Conservation (phyloP, 352 stramenopile species). For the Pythium sukuiense region DNA sequence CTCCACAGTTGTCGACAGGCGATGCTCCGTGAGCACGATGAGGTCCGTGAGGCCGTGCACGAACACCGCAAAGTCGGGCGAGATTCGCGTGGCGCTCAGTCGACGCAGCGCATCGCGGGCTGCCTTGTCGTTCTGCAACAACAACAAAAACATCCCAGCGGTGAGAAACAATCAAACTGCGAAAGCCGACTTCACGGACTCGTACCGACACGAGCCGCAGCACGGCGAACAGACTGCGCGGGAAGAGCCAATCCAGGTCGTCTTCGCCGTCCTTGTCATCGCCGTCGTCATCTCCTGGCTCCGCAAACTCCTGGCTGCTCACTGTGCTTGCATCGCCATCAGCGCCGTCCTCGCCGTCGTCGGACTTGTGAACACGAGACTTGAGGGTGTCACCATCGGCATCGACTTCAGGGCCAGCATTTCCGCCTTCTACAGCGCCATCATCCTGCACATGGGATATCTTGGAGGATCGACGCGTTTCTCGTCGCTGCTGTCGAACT, state of each 20-base stretch:
- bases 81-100: constrained; percentile 42
- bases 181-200: constrained; percentile 30
- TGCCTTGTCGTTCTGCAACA: constrained; percentile 38
- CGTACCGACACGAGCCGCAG: constrained; percentile 33
- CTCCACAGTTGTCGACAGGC: constrained; percentile 49
- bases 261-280: constrained; percentile 12
- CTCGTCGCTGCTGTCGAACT: neutral
- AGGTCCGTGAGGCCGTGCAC: constrained; percentile 42
- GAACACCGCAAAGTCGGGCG: constrained; percentile 35
- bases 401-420: neutral
- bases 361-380: neutral
- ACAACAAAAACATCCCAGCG: neutral
- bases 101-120: constrained; percentile 42
- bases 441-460: neutral
- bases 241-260: constrained; percentile 7
- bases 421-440: neutral
- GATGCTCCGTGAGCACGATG: constrained; percentile 38
- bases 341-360: constrained; percentile 1
- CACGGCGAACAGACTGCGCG: constrained; percentile 16
- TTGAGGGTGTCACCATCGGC: neutral
- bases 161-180: neutral
- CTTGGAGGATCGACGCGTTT: neutral
- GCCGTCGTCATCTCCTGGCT: constrained; percentile 11
- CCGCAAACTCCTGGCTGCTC: neutral
- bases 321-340: constrained; percentile 19